Evolutionary conservation across 441 rosid genomes (phyloP).

Genomic region (Metrosideros polymorpha): DNA sequence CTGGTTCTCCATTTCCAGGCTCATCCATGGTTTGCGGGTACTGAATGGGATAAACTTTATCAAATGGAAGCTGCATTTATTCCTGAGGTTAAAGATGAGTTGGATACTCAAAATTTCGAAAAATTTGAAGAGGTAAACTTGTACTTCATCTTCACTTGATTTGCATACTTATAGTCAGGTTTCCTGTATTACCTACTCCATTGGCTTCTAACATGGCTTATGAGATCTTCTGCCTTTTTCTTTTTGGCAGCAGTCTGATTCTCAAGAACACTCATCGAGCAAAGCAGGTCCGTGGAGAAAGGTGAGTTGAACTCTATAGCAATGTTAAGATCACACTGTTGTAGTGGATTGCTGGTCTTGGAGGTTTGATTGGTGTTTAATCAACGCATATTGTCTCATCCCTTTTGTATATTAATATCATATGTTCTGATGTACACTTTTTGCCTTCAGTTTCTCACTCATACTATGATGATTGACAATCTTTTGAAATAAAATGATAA

Average conservation of each 20-base stretch:
- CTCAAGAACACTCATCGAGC: conserved; percentile 23
- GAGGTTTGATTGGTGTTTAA: not conserved
- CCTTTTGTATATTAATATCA: not conserved
- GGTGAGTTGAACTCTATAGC: conserved; percentile 20
- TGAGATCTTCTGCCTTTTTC: not conserved
- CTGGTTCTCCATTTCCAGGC: conserved; percentile 25
- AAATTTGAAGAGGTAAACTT: conserved; percentile 51
- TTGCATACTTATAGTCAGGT: not conserved
- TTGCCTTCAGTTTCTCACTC: not conserved
- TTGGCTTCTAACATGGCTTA: not conserved
- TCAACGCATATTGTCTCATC: not conserved
- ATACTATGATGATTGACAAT: not conserved
- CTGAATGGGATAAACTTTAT: conserved; percentile 50
- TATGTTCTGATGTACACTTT: not conserved
- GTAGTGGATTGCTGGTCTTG: too few relatives aligned
- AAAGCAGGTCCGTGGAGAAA: conserved; percentile 62
- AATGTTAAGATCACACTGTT: not conserved
- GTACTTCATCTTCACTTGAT: not conserved
- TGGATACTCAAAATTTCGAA: conserved; percentile 68
- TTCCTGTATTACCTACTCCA: not conserved
- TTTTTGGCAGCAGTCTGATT: conserved; percentile 32
- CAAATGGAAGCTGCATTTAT: conserved; percentile 64
- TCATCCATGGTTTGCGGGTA: conserved; percentile 51
- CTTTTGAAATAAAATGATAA: not conserved
- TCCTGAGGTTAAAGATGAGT: conserved; percentile 58